Percentiles rank a stretch among this genome's conserved stretches.
These are phyloP conservation scores for Aethionema arabicum DNA, from an alignment of 345 rosid genomes.

Conservation along the genomic window DNA sequence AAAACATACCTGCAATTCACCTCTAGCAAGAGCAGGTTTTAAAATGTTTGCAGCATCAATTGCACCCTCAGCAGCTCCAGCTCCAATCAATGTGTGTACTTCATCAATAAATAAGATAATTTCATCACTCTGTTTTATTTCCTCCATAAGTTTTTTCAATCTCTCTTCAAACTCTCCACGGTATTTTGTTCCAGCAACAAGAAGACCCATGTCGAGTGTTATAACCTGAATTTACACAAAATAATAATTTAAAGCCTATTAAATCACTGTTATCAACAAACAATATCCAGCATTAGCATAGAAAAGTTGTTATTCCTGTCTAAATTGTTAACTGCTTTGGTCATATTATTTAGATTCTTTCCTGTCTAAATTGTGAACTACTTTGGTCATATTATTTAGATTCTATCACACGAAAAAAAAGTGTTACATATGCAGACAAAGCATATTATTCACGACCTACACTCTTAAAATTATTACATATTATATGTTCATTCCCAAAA, in stretches of 20 bases:
- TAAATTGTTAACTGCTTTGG: neutral
- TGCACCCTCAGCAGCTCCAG: constrained; percentile 99
- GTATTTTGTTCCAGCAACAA: constrained; percentile 98
- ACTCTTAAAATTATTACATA: too few species aligned
- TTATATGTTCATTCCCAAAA: neutral
- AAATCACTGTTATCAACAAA: constrained; percentile 7
- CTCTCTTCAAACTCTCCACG: constrained; percentile 99
- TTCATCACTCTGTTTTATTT: constrained; percentile 95
- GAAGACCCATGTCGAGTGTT: constrained; percentile 98
- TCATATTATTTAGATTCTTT: neutral
- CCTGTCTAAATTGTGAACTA: too few species aligned
- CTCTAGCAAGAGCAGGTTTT: constrained; percentile 98
- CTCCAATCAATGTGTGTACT: constrained; percentile 96
- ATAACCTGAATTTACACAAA: constrained; percentile 58
- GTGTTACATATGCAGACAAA: neutral
- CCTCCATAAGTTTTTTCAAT: constrained; percentile 97
- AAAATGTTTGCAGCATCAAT: constrained; percentile 98
- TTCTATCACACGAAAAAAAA: neutral
- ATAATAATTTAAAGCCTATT: constrained; percentile 13
- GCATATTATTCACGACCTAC: constrained; percentile 1
- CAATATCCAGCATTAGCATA: neutral
- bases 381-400: neutral
- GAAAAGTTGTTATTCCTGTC: neutral
- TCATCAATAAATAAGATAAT: constrained; percentile 96
- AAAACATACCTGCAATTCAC: constrained; percentile 87